Base-by-base conservation (phyloP, 306 rosid genomes). In the Pyrus communis region DNA sequence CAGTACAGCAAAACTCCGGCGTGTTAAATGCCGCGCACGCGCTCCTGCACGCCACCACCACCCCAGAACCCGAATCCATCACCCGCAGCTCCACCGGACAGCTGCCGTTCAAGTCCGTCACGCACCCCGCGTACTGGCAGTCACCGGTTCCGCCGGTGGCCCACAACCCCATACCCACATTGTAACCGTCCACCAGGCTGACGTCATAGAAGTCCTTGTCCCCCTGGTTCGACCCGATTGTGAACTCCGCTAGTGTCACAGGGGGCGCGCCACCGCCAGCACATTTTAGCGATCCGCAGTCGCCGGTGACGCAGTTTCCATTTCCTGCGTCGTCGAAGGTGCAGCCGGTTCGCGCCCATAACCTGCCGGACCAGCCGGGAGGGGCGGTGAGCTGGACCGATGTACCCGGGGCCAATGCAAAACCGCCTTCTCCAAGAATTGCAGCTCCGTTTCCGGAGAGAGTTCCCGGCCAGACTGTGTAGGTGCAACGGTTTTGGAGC, bases 141-240 rank as follows among this genome's bases (percentile, higher is more conserved):
- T 92, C 96, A 14, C 98, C 98, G 59, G 73, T 82, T 31, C 97
- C 97, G 0, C 92, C 89, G 69, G 73, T 82, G 1, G 98, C 93
- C 80, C 62, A 42, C 35, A 95, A 88, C 0, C 97, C 91, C 85
- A 95, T 80, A 0, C 89, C 93, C 25, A 90, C 93, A 6, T 95
- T 95, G 91, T 92, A 95, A 46, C 98, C 98, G 82, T 91, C 97
- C 19, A 93, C 97, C 2, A 91, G 87, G 64, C 97, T 93, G 55
- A 93, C 92, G 81, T 91, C 97, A 63, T 93, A 93, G 83, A 93
- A 93, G 70, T 91, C 98, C 85, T 78, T 90, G 15, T 64, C 82
- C 5, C 75, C 75, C 2, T 57, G 2, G 2, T 70, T 23, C 0
- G 77, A 46, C 8, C 86, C 97, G 3, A 83, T 61, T 0, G 97